phyloP scores from a whole-genome alignment of 1,284 basidiomycete genomes.

The Volvariella volvacea region DNA sequence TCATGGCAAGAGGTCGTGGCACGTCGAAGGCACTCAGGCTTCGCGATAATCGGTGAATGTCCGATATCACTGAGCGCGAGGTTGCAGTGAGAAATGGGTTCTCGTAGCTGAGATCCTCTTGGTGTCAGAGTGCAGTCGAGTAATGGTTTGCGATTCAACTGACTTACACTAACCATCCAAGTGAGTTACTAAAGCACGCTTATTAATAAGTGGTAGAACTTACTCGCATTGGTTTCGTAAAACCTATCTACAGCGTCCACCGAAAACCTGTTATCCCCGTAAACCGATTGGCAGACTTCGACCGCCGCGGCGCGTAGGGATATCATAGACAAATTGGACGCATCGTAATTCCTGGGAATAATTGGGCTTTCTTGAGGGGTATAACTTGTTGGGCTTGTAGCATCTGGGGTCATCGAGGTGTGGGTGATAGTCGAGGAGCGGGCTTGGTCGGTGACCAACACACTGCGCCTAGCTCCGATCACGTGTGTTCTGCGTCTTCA shows the following conservation, averaged over 20 bases:
- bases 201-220: constrained; percentile 20
- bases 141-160: constrained; percentile 1
- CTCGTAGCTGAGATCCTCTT: constrained; percentile 57
- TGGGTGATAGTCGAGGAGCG: too few relatives aligned
- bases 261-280: constrained; percentile 42
- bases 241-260: constrained; percentile 49
- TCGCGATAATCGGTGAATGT: constrained; percentile 55
- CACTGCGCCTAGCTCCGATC: too few relatives aligned
- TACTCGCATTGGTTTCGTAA: constrained; percentile 64
- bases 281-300: constrained; percentile 62
- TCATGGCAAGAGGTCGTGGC: constrained; percentile 54
- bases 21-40: constrained; percentile 53
- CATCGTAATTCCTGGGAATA: constrained; percentile 7
- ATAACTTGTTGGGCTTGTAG: too few relatives aligned
- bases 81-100: constrained; percentile 70
- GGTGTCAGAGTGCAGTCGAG: too few relatives aligned
- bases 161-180: constrained; percentile 28
- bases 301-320: constrained; percentile 50
- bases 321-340: constrained; percentile 31
- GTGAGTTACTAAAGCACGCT: too few relatives aligned
- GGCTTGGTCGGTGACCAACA: too few relatives aligned
- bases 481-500: too few relatives aligned
- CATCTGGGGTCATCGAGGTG: too few relatives aligned
- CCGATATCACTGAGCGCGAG: constrained; percentile 60
- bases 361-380: too few relatives aligned